Base-by-base conservation (phyloP, 2,329 filamentous ascomycete genomes). In the Clonostachys chloroleuca region DNA sequence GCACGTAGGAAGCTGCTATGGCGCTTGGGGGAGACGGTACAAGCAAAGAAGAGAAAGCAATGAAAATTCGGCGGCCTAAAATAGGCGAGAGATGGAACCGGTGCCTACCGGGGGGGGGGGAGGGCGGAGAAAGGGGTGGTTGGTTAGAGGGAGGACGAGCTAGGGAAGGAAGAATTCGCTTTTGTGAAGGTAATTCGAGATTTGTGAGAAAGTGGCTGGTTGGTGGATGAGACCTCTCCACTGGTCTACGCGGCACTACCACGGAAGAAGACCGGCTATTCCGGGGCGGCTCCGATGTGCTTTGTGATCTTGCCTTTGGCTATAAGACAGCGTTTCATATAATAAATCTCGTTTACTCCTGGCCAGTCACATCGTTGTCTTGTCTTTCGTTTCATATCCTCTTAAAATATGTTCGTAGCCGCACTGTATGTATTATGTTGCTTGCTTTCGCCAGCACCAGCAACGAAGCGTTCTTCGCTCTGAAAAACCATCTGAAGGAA, bases 1-100 rank as follows among this genome's bases (percentile, higher is more conserved):
- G 65, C 63, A 69, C 68, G 66, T 59, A 63, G 65, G 57, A 52
- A 61, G 64, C 62, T 64, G 46, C 40, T 45, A 44, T 48, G 55
- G 51, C 51, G 49, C 52, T 53, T 56, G 50, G 45, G 44, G 40
- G 49, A 48, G 51, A 50, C 46, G 51, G 48, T 16, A 39, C 30
- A 42, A 41, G 18, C 41, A 48, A 48, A 24, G 39, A 45, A 44
- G 14, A 45, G 35, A 44, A 34, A 41, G 35, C 16, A 42, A 24
- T 18, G 40, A 42, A 42, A 20, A 30, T 30, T 30, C 24, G 24
- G 24, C 24, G 24, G 24, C 24, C 24, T 30, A 30, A 30, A 30
- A 30, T 30, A 30, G 24, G 24, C 24, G 9, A 35, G 33, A 35
- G 45, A 47, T 44, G 49, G 39, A 42, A 49, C 37, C 41, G 49